These are phyloP conservation scores for Vitis hybrid DNA, from an alignment of 177 flowering plant genomes.

Conservation along the genomic window DNA sequence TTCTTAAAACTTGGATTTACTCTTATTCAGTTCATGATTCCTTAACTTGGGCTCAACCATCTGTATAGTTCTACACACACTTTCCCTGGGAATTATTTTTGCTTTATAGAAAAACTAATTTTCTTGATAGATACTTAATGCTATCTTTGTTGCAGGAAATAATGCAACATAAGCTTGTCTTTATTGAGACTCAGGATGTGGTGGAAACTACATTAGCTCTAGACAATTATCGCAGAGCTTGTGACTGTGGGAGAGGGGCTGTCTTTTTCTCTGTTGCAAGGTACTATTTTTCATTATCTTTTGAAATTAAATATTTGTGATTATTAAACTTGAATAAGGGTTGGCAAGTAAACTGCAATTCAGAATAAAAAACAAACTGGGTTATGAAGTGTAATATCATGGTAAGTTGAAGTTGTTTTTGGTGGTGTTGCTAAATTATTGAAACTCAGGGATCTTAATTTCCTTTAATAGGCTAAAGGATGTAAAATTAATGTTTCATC, in stretches of 20 bases:
- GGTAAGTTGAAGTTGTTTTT: background rate
- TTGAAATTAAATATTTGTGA: background rate
- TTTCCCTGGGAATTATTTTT: background rate
- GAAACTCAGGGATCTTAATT: background rate
- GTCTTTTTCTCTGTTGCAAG: constrained; percentile 98
- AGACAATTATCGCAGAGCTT: constrained; percentile 97
- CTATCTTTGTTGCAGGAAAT: constrained; percentile 62
- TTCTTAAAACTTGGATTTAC: background rate
- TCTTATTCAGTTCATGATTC: background rate
- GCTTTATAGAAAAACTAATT: background rate
- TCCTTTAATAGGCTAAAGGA: background rate
- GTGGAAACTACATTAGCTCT: constrained; percentile 98
- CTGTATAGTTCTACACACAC: background rate
- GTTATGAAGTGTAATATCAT: background rate
- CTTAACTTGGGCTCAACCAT: no score
- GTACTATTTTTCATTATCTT: constrained; percentile 24
- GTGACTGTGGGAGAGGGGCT: constrained; percentile 99
- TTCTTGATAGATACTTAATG: background rate
- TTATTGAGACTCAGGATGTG: constrained; percentile 98
- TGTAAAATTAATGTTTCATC: no score
- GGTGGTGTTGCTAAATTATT: background rate
- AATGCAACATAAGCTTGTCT: constrained; percentile 98
- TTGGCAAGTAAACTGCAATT: no score
- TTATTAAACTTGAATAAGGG: no score
- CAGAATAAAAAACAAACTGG: background rate